A percentile compares a stretch with the other conserved stretches of the same genome.
These are phyloP conservation scores for Xylaria sp. DNA, from an alignment of 495 filamentous ascomycete species.

Conservation along the genomic window DNA sequence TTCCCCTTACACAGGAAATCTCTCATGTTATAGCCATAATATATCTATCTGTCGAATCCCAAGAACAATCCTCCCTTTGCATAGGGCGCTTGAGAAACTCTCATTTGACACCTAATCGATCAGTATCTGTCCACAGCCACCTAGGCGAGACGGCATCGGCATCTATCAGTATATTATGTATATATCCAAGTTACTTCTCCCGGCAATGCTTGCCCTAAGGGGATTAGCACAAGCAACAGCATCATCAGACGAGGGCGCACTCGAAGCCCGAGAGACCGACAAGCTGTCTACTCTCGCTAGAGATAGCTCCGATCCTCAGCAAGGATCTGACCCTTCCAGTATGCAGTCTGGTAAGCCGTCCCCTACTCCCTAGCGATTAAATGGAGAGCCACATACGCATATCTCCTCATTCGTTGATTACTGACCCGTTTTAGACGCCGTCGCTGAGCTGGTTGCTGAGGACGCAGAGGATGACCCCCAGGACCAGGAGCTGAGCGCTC, in stretches of 20 bases:
- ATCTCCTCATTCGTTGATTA: background rate
- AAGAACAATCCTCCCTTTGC: background rate
- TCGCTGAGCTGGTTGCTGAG: background rate
- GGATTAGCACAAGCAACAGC: conserved; percentile 1
- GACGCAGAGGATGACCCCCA: background rate
- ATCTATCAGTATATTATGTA: background rate
- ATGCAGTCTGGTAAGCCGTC: background rate
- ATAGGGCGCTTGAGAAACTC: background rate
- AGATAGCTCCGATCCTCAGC: background rate
- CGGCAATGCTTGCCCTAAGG: conserved; percentile 3
- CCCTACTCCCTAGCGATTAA: background rate
- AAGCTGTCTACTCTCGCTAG: background rate
- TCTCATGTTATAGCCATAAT: too few relatives aligned
- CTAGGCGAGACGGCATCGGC: too few relatives aligned
- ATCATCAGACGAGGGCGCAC: background rate
- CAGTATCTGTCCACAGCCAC: background rate
- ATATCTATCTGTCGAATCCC: background rate
- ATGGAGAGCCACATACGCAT: background rate
- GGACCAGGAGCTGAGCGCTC: background rate
- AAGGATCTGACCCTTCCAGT: background rate
- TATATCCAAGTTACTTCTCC: conserved; percentile 19
- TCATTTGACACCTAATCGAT: background rate
- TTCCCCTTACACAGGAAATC: background rate
- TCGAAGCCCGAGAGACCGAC: background rate
- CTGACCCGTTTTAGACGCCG: background rate